phyloP scores from a whole-genome alignment of 805 yeast species.

The Peterozyma xylosa region DNA sequence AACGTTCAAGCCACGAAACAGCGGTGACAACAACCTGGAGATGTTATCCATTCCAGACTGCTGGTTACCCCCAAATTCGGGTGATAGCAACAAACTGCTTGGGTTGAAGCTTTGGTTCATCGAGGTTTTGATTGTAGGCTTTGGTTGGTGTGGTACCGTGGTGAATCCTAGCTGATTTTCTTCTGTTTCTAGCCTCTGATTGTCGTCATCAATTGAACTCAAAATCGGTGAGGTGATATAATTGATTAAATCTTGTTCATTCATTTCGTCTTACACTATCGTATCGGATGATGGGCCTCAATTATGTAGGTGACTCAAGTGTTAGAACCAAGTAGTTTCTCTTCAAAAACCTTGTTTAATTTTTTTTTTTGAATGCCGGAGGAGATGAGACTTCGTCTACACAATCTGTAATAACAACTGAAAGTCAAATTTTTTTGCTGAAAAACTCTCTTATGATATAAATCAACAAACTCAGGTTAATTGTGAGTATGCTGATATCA shows the following conservation, averaged over 20 bases:
- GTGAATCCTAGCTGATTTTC: constrained; percentile 1
- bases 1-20: not conserved
- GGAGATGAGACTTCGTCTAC: too few species aligned
- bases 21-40: not conserved
- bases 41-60: not conserved
- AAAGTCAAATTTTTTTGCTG: too few species aligned
- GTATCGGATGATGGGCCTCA: too few species aligned
- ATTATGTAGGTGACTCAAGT: too few species aligned
- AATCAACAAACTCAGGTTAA: too few species aligned
- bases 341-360: too few species aligned
- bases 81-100: not conserved
- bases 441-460: too few species aligned
- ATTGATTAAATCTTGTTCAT: constrained; percentile 6
- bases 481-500: too few species aligned
- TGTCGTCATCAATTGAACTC: constrained; percentile 10
- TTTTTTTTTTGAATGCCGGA: too few species aligned
- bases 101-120: not conserved
- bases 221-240: constrained; percentile 11
- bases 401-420: too few species aligned
- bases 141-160: not conserved
- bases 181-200: constrained; percentile 6
- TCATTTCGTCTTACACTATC: not conserved
- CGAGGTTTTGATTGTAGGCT: not conserved
- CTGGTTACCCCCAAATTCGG: not conserved
- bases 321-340: too few species aligned